These are phyloP conservation scores for Cystofilobasidium capitatum DNA, from an alignment of 768 basidiomycete genomes.

Conservation along the genomic window DNA sequence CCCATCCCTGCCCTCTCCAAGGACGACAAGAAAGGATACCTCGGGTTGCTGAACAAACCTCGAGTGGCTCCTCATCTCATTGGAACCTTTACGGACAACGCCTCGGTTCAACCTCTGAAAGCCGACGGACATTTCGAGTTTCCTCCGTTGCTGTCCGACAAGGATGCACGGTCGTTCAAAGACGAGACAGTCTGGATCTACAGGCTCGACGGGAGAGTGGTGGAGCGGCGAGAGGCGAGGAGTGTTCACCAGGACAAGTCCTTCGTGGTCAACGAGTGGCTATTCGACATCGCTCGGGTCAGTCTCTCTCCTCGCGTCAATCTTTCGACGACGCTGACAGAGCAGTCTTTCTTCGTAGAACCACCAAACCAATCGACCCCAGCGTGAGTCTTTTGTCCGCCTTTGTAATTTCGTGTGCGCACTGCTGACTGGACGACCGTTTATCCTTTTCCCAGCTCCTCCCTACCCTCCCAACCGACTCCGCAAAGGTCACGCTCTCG, in stretches of 20 bases:
- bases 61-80: background rate
- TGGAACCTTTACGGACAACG: constrained; percentile 1
- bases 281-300: constrained; percentile 7
- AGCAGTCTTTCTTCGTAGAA: background rate
- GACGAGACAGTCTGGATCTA: background rate
- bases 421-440: background rate
- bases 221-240: background rate
- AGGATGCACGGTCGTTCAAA: background rate
- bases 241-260: background rate
- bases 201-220: background rate
- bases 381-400: background rate
- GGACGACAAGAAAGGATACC: background rate
- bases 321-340: background rate
- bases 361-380: background rate
- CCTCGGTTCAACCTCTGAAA: background rate
- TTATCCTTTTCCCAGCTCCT: background rate
- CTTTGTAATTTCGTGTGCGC: background rate
- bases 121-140: background rate
- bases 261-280: constrained; percentile 12
- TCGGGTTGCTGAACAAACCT: background rate
- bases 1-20: background rate
- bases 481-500: constrained; percentile 5
- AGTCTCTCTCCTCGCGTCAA: background rate
- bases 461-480: constrained; percentile 17
- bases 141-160: background rate